Evolutionary conservation across 2,329 filamentous ascomycete genomes (phyloP).

Genomic region (Microsporum audouinii): DNA sequence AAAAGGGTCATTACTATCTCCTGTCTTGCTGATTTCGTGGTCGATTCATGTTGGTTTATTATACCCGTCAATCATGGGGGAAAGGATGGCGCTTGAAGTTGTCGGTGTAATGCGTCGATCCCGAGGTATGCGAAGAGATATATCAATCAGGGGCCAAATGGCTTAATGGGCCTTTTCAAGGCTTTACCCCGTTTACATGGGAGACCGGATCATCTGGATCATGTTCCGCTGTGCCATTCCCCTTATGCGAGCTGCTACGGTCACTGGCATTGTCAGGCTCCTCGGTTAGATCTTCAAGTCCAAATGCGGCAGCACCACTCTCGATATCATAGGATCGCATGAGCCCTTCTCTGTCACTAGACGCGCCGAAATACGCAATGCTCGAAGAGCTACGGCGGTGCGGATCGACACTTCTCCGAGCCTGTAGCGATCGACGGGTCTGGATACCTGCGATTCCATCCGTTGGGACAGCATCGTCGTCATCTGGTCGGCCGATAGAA

Average conservation of each 20-base stretch:
- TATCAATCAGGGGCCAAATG: background rate
- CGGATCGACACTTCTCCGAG: constrained; percentile 56
- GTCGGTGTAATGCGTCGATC: background rate
- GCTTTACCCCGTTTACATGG: background rate
- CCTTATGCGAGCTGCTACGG: background rate
- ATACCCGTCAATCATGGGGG: background rate
- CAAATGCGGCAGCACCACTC: constrained; percentile 51
- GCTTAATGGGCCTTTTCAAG: background rate
- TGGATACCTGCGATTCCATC: constrained; percentile 83
- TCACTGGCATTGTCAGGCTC: constrained; percentile 38
- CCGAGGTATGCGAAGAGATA: background rate
- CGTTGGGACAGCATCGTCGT: constrained; percentile 71
- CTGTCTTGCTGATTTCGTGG: constrained; percentile 6
- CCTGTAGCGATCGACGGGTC: constrained; percentile 88
- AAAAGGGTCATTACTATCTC: background rate
- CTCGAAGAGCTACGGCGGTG: constrained; percentile 52
- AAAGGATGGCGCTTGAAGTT: background rate
- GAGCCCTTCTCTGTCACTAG: constrained; percentile 63
- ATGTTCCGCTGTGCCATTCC: constrained; percentile 4
- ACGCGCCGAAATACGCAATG: constrained; percentile 44
- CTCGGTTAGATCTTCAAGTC: constrained; percentile 66
- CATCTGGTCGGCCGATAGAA: constrained; percentile 45
- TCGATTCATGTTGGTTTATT: constrained; percentile 7
- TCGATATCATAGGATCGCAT: constrained; percentile 88
- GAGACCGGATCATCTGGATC: constrained; percentile 8